Evolutionary conservation across 495 filamentous ascomycete genomes (phyloP).

Genomic region (Penicillium cosmopolitanum): DNA sequence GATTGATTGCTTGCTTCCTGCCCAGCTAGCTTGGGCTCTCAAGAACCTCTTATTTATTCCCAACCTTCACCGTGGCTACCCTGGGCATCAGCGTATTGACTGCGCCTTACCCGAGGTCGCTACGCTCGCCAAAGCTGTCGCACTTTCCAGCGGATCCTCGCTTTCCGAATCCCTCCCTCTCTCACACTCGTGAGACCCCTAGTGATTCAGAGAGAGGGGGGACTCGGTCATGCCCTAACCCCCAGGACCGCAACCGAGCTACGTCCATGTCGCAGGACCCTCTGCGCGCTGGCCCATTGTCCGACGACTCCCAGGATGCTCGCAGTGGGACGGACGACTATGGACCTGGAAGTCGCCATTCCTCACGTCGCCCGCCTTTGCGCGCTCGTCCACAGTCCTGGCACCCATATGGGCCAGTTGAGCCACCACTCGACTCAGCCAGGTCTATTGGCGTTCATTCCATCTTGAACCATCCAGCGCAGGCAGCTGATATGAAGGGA

Average conservation of each 20-base stretch:
- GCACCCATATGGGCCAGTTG: conserved; percentile 44
- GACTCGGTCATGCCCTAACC: conserved; percentile 50
- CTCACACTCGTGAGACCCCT: conserved; percentile 43
- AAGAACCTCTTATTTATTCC: conserved; percentile 7
- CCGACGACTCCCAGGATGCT: conserved; percentile 34
- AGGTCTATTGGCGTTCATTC: conserved; percentile 56
- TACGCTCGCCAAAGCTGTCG: conserved; percentile 38
- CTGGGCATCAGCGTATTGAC: conserved; percentile 46
- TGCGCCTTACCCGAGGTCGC: conserved; percentile 29
- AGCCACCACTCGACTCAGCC: conserved; percentile 41
- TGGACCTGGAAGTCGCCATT: conserved; percentile 26
- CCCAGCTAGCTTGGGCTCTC: background rate
- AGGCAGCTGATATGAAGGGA: conserved; percentile 28
- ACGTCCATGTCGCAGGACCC: conserved; percentile 55
- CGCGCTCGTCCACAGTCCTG: conserved; percentile 42
- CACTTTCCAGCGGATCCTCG: conserved; percentile 34
- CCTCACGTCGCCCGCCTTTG: conserved; percentile 31
- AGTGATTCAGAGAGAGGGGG: conserved; percentile 45
- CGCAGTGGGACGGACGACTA: conserved; percentile 34
- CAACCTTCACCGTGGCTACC: conserved; percentile 45
- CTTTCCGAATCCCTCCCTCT: conserved; percentile 43
- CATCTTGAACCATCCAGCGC: conserved; percentile 51
- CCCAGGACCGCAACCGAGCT: conserved; percentile 32
- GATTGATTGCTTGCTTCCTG: too few relatives aligned
- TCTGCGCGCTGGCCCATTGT: conserved; percentile 36